A percentile compares a stretch with the other conserved stretches of the same genome.
phyloP scores from a whole-genome alignment of 2,329 filamentous ascomycete species.

The Cercospora citrullina region DNA sequence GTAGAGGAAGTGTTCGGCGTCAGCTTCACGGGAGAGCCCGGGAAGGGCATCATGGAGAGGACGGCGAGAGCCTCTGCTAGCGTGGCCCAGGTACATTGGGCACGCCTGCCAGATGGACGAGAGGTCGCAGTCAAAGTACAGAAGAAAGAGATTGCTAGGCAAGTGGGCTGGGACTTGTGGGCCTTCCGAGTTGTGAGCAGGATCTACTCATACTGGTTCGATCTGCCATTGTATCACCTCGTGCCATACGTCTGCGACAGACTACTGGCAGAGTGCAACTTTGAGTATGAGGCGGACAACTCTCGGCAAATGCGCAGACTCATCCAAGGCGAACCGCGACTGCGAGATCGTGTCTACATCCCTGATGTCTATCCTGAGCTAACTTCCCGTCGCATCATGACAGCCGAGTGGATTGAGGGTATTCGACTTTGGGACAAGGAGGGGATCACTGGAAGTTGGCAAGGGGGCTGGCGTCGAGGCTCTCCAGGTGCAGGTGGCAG shows the following conservation, averaged over 20 bases:
- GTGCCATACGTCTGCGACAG: constrained; percentile 92
- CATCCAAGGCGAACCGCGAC: constrained; percentile 70
- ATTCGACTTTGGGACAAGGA: constrained; percentile 90
- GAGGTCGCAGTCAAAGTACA: constrained; percentile 97
- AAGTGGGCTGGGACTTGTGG: constrained; percentile 94
- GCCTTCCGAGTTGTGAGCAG: constrained; percentile 85
- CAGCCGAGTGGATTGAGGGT: constrained; percentile 97
- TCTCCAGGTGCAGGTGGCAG: constrained; percentile 75
- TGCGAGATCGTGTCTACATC: constrained; percentile 82
- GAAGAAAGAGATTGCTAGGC: constrained; percentile 87
- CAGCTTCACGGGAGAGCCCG: constrained; percentile 60
- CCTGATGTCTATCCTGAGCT: constrained; percentile 81
- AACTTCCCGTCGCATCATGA: constrained; percentile 80
- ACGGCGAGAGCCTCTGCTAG: constrained; percentile 78
- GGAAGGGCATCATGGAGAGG: constrained; percentile 67
- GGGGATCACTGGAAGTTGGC: constrained; percentile 73
- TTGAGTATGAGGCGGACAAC: constrained; percentile 87
- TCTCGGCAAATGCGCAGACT: constrained; percentile 78
- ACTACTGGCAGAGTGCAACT: constrained; percentile 91
- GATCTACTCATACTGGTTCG: constrained; percentile 84
- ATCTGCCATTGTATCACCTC: constrained; percentile 86
- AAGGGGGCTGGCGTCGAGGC: constrained; percentile 71
- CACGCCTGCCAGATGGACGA: constrained; percentile 76
- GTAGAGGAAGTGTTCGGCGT: constrained; percentile 92
- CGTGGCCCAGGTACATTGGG: constrained; percentile 97